Evolutionary conservation across 1,139 yeast genomes (phyloP), one percentile per base, ranked within the genome.

Genomic region (Geotrichum bryndzae): DNA sequence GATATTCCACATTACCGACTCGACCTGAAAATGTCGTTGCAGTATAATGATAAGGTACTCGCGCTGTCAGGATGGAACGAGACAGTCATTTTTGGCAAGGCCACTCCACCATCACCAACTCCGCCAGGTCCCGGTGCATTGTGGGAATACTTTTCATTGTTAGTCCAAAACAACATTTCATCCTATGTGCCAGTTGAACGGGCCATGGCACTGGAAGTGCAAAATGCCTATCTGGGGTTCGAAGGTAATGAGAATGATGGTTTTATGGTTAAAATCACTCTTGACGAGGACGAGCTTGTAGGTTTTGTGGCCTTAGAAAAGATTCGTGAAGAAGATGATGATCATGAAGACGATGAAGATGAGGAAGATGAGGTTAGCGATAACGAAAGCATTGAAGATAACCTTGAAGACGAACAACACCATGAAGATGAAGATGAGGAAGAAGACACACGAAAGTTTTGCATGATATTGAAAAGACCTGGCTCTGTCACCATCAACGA

Each of bases 1-100:
- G 75, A 72, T 53, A 64, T 72, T 35, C 73, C 73, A 1, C 75
- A 72, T 60, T 72, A 72, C 63, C 61, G 74, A 29, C 65, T 72
- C 33, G 75, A 72, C 51, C 65, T 72, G 3, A 56, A 64, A 31
- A 65, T 72, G 65, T 54, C 61, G 11, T 56, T 70, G 13, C 67
- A 68, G 51, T 66, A 60, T 18, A 55, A 66, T 10, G 73, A 69
- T 53, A 66, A 65, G 54, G 71, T 70, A 13, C 64, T 72, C 51
- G 60, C 67, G 11, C 61, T 72, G 33, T 64, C 67, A 27, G 72
- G 72, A 4, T 66, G 68, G 65, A 67, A 66, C 27, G 74, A 72
- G 53, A 68, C 74, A 1, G 63, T 69, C 18, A 66, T 69, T 2
- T 69, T 66, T 63, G 72, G 72, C 13, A 61, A 65, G 57, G 66